Evolutionary conservation across 352 stramenopile species (phyloP), one percentile per base, ranked within the genome.

Genomic region (Plasmopara viticola): DNA sequence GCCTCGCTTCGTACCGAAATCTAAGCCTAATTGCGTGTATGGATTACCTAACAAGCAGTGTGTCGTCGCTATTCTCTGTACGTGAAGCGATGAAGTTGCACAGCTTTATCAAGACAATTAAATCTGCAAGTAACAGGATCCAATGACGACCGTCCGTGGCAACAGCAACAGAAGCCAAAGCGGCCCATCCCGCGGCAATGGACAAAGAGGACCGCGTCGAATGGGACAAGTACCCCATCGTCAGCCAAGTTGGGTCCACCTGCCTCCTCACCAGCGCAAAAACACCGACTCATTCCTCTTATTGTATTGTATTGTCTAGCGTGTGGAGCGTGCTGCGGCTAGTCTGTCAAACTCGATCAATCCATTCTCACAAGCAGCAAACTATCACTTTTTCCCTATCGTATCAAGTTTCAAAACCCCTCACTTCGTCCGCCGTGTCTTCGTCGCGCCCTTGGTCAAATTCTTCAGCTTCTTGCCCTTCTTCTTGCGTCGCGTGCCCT

Each of bases 401-500:
- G 20, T 25, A 25, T 25, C 20, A 25, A 25, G 20, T 25, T 25
- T 25, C 20, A 25, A 1, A 25, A 25, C 20, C 20, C n/a, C 20
- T 45, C 84, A 84, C 63, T 79, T 85, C 30, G 48, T 84, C 54
- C 74, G 71, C 38, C 57, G 71, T 63, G 84, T 84, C 66, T 86
- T 87, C 46, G 64, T 63, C 39, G 62, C 55, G 13, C 79, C 79
- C 65, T 90, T 90, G 56, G 79, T 87, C 48, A 90, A 66, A 57
- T 84, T 85, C 56, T 84, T 79, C 18, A 87, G 53, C 56, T 86
- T 86, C 44, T 74, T 64, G 56, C 71, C 56, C 41, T 69, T 60
- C 51, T 88, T 86, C 66, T 86, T 88, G 48, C 61, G 53, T 61
- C 85, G 84, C 60, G 62, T 60, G 20, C 58, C 66, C 38, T 81